These are phyloP conservation scores for Guyanaporus albipodus DNA, from an alignment of 768 basidiomycete genomes.

Conservation along the genomic window DNA sequence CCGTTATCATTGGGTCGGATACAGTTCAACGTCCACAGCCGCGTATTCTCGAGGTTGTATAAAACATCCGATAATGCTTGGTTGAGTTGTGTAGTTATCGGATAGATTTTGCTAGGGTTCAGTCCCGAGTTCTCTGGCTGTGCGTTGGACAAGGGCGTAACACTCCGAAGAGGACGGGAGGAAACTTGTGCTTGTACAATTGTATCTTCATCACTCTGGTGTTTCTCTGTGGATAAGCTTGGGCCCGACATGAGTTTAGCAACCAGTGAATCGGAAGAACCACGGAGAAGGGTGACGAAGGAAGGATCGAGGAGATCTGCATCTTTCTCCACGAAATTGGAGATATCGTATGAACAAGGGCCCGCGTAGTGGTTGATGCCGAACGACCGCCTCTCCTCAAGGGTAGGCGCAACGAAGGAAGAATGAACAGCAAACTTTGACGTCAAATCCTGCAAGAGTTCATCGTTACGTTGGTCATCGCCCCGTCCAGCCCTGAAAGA, in stretches of 20 bases:
- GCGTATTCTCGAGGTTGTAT: constrained; percentile 40
- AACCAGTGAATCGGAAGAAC: constrained; percentile 50
- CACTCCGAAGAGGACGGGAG: constrained; percentile 49
- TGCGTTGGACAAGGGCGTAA: constrained; percentile 34
- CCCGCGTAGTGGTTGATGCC: constrained; percentile 63
- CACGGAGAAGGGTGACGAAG: constrained; percentile 50
- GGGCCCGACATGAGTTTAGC: constrained; percentile 61
- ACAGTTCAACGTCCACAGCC: constrained; percentile 55
- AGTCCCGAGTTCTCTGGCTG: constrained; percentile 38
- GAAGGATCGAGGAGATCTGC: constrained; percentile 53
- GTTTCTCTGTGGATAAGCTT: constrained; percentile 53
- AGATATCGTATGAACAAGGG: constrained; percentile 48
- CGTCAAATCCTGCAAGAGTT: constrained; percentile 47
- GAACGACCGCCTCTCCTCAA: constrained; percentile 39
- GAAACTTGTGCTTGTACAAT: constrained; percentile 65
- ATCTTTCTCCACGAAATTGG: constrained; percentile 46
- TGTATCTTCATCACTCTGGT: constrained; percentile 51
- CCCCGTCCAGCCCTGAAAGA: constrained; percentile 50
- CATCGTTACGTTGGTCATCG: constrained; percentile 45
- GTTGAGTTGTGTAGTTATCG: constrained; percentile 57
- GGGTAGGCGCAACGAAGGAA: constrained; percentile 43
- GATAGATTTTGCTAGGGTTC: constrained; percentile 51
- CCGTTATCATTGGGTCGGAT: constrained; percentile 65
- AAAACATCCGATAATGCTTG: constrained; percentile 48
- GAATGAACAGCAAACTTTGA: constrained; percentile 45